phyloP scores from a whole-genome alignment of 2,329 filamentous ascomycete genomes.

The Microdochium bolleyi region DNA sequence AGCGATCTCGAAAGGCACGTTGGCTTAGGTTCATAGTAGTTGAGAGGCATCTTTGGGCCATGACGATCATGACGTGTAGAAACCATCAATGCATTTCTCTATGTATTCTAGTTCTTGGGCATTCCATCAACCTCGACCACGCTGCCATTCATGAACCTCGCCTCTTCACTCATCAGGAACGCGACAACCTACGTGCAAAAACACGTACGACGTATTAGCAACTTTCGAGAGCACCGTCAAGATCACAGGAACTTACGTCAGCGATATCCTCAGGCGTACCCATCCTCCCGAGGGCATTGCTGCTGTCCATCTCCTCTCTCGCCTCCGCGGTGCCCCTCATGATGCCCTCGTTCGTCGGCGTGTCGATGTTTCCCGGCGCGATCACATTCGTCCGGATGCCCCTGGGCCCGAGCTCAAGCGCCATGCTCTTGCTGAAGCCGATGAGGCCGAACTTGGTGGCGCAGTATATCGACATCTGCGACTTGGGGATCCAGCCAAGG shows the following conservation, averaged over 20 bases:
- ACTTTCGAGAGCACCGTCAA: too few relatives aligned
- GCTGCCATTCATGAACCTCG: constrained; percentile 2
- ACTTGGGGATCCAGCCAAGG: constrained; percentile 17
- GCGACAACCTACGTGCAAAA: constrained; percentile 1
- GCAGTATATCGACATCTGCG: constrained; percentile 21
- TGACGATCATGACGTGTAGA: background rate
- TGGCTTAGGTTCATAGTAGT: background rate
- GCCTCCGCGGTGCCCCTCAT: constrained; percentile 31
- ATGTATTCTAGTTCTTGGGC: background rate
- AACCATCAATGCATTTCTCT: background rate
- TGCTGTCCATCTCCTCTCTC: constrained; percentile 18
- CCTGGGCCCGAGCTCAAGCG: constrained; percentile 27
- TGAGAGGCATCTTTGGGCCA: background rate
- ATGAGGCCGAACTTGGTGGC: constrained; percentile 31
- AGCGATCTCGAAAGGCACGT: background rate
- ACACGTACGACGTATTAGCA: background rate
- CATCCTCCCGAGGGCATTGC: constrained; percentile 14
- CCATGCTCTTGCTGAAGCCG: constrained; percentile 31
- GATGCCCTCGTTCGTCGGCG: constrained; percentile 29
- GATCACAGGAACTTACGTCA: constrained; percentile 8
- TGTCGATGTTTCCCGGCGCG: constrained; percentile 16
- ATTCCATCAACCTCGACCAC: constrained; percentile 5
- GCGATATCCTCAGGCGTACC: constrained; percentile 18
- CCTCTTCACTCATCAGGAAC: constrained; percentile 13
- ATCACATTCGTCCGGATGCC: constrained; percentile 27